Base-by-base conservation (phyloP, 768 basidiomycete species). In the Suillus variegatus region DNA sequence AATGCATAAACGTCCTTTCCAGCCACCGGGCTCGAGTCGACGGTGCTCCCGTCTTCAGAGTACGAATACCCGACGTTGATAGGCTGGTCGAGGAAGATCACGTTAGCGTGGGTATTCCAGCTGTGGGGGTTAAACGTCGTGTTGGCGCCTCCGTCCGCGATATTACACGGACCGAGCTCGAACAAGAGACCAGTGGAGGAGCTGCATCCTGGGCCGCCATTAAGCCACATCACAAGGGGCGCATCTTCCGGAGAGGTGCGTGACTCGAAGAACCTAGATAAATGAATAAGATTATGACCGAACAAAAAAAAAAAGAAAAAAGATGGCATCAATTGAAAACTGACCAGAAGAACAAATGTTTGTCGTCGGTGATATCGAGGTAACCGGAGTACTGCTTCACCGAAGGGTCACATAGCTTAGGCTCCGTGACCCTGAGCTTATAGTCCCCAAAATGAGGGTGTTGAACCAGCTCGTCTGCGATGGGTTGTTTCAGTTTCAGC, bases 1-100 rank as follows among this genome's bases (percentile, higher is more conserved):
- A 94, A 94, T 5, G 89, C 89, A 74, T 92, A 90, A 14, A 99
- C 94, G 66, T 99, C 96, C 77, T 92, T 85, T 22, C 93, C 97
- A 3, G 94, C 94, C 25, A 88, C 88, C 5, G 94, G 94, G 63
- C 89, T 92, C 54, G 85, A 93, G 77, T 88, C 85, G 60, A 98
- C 91, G 2, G 82, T 84, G 2, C 86, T 88, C 44, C 88, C 88
- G 46, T 91, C 88, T 14, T 89, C 86, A 1, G 88, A 28, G 28
- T 28, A 28, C 28, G 4, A 28, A 28, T 28, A 28, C 28, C 97
- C 95, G 44, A 97, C 95, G 63, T 91, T 87, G 69, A 96, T 86
- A 22, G 96, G 96, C 72, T 94, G 84, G 71, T 87, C 85, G 65
- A 86, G 82, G 77, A 85, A 86, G 66, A 86, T 84, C 25, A 85